Evolutionary conservation across 306 rosid genomes (phyloP), one percentile per base, ranked within the genome.

Genomic region (Gastrolobium villosum): DNA sequence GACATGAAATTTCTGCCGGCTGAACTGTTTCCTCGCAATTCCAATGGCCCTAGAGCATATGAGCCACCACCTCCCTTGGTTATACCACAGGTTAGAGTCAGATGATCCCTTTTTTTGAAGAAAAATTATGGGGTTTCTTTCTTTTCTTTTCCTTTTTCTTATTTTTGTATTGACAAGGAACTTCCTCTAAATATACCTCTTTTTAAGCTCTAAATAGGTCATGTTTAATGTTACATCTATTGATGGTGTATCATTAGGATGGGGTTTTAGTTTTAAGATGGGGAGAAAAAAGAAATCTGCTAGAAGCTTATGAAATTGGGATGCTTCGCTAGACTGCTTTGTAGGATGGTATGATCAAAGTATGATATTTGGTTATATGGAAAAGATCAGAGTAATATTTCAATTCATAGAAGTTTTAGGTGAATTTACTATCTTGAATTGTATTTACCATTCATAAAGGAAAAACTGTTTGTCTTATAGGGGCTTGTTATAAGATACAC

Each of bases 11-110:
- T 74, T 70, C 55, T 43, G 74, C 80, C 74, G 1, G 62, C 52
- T 50, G 70, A 71, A 49, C n/a, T 44, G 34, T 56, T 65, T 34
- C 49, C 39, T 75, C 36, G 39, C 49, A 48, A 32, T 79, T 62
- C 78, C 76, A 35, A 46, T 55, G 74, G 72, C 53, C 66, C 67
- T 20, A 43, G 9, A 57, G 26, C 85, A 28, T 41, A 41, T 44
- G 57, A 45, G 8, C 61, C 75, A 31, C 75, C 77, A 49, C 31
- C 66, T 81, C 57, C 74, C 37, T 8, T 64, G 32, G 4, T 62
- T 73, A 48, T 40, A 40, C 86, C 48, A 74, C 81, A 86, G 95
- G 95, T 90, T 61, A 76, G 84, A 83, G 15, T 37, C 45, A 57
- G 1, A 39, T 44, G 8, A 30, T 82, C 66, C 56, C 43, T 35